Evolutionary conservation across 2,329 filamentous ascomycete genomes (phyloP), one percentile per base, ranked within the genome.

Genomic region (Diaporthe citriasiana): DNA sequence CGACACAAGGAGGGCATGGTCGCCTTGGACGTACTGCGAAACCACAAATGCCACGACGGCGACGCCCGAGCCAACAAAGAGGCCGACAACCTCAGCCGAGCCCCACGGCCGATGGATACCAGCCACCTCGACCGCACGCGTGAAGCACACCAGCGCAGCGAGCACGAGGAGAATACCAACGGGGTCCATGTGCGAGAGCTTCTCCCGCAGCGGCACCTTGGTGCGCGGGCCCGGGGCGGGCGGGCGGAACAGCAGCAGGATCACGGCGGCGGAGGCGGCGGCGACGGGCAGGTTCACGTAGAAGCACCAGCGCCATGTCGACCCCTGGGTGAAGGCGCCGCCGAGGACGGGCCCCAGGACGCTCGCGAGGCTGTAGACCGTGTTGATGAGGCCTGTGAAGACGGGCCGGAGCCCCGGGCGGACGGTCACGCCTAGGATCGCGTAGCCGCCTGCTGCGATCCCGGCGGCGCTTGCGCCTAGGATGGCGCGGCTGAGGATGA

Each of bases 271-370:
- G 15, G 76, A 27, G 40, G 65, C 77, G 0, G 78, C 77, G 12
- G 80, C 80, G 69, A 82, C 76, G 66, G 80, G 80, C 53, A 82
- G 76, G 73, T 80, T 81, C 75, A 84, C 79, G 63, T 82, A 84
- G 75, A 84, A 84, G 53, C 82, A 83, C 79, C 82, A 84, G 12
- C 82, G 77, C 82, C 82, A 84, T 4, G 80, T 81, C 19, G 82
- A 80, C 6, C 78, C 77, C 4, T 80, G 79, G 0, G 83, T 83
- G 72, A 84, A 83, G 0, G 80, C 82, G 40, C 83, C 82, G 42
- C 83, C 83, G 6, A 84, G 77, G 4, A 83, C 78, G 17, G 83
- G 83, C 0, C 82, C 82, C 13, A 83, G 65, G 33, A 83, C 79
- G 3, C 81, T 81, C 1, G 81, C 80, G 40, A 84, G 74, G 35